Evolutionary conservation across 305 asterid species (phyloP), one percentile per base, ranked within the genome.

Genomic region (Solanum aculeatissimum): DNA sequence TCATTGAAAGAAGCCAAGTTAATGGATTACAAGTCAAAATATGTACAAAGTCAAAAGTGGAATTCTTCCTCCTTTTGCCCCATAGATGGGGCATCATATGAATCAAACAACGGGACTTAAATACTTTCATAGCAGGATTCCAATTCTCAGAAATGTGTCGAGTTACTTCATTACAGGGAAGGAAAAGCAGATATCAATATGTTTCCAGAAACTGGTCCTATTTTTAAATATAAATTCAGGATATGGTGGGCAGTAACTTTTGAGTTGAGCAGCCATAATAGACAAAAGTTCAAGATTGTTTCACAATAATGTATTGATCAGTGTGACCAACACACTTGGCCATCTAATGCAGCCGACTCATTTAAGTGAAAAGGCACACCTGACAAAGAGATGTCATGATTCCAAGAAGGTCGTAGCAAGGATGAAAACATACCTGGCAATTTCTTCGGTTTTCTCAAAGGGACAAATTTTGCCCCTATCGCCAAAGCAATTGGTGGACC

Each of bases 401-500:
- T 21, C 29, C 65, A 29, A 29, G 7, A 51, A 49, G 42, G 65
- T 51, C 29, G 66, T 51, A 9, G 7, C 47, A 51, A 27, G 8
- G 32, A 78, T 53, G 55, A 80, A 85, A 83, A 40, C 11, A 38
- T 88, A 94, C 97, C 96, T 55, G 96, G 98, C 60, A 94, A 89
- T 84, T 94, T 94, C 81, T 88, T 91, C 49, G 96, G 97, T 84
- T 94, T 94, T 82, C 98, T 91, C 89, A 94, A 84, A 4, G 98
- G 98, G 72, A 94, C 97, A 85, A 93, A 94, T 88, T 94, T 94
- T 62, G 98, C 98, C 54, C 98, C 98, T 78, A 94, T 92, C 45
- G 97, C 96, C 85, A 93, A 89, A 53, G 98, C 98, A 85, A 94
- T 93, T 65, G 98, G 92, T 66, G 97, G 92, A 35, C 97, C 98